phyloP scores from a whole-genome alignment of 23 red algal genomes.

The Gracilaria caudata region DNA sequence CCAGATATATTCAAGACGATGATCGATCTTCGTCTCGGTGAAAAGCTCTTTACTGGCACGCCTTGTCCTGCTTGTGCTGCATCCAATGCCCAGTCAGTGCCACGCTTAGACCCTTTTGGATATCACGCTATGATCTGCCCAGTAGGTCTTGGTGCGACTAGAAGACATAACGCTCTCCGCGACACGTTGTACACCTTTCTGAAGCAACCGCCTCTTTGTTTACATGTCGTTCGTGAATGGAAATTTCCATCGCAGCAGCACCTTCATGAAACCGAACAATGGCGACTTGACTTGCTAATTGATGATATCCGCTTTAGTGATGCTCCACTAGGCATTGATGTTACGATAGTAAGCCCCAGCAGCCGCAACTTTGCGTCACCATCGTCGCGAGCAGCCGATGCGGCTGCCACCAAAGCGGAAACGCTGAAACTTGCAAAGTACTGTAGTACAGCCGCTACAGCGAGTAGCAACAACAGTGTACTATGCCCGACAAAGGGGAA shows the following conservation, averaged over 20 bases:
- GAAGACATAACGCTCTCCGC: neutral
- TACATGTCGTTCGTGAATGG: neutral
- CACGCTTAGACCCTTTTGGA: neutral
- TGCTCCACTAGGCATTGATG: neutral
- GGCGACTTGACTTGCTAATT: neutral
- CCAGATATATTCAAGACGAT: neutral
- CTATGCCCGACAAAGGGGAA: no score
- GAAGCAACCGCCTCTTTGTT: neutral
- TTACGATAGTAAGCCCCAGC: neutral
- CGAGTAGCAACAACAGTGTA: no score
- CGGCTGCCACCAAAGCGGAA: neutral
- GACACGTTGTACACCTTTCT: neutral
- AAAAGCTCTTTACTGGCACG: neutral
- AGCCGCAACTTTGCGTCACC: neutral
- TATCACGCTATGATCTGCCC: conserved; percentile 6
- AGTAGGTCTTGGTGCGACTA: neutral
- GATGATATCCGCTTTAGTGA: neutral
- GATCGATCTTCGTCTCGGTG: neutral
- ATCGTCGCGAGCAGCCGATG: neutral
- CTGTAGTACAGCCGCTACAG: no score
- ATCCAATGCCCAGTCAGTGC: neutral
- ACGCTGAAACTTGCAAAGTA: neutral
- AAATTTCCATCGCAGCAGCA: neutral
- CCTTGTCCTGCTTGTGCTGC: neutral
- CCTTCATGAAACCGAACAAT: neutral